phyloP scores from a whole-genome alignment of 2,329 filamentous ascomycete species.

The Calycina marina region DNA sequence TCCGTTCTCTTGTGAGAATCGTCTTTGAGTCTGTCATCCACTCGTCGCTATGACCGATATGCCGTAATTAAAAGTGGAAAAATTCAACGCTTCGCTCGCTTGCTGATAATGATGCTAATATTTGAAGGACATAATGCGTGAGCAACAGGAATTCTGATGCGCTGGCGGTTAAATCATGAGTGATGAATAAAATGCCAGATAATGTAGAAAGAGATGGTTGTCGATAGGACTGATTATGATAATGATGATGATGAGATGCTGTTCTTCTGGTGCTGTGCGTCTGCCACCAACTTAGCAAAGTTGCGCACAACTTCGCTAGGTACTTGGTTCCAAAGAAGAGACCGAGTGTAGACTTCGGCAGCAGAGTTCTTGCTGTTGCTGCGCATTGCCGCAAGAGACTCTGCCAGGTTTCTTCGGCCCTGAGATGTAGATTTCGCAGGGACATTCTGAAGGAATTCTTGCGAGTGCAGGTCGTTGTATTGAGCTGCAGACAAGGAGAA shows the following conservation, averaged over 20 bases:
- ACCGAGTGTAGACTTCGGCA: constrained; percentile 84
- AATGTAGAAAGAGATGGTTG: not conserved
- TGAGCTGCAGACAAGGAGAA: constrained; percentile 77
- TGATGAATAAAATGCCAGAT: no score
- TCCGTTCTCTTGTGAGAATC: not conserved
- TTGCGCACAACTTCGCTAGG: constrained; percentile 81
- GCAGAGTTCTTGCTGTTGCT: constrained; percentile 54
- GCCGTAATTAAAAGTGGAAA: constrained; percentile 17
- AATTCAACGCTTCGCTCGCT: constrained; percentile 15
- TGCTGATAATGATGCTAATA: constrained; percentile 10
- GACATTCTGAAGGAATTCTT: constrained; percentile 51
- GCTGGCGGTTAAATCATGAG: not conserved
- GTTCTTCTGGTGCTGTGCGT: constrained; percentile 28
- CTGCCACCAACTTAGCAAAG: constrained; percentile 81
- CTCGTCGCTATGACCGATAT: constrained; percentile 9
- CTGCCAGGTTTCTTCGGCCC: constrained; percentile 60
- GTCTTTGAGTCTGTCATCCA: not conserved
- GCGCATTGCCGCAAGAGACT: constrained; percentile 69
- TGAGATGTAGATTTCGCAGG: constrained; percentile 39
- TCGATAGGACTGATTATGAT: not conserved
- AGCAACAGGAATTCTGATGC: constrained; percentile 31
- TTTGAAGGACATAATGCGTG: constrained; percentile 27
- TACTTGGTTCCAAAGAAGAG: constrained; percentile 87
- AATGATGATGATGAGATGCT: constrained; percentile 9
- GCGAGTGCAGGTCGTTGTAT: constrained; percentile 71